These are phyloP conservation scores for Dalbergia cultrata DNA, from an alignment of 306 rosid species.

Conservation along the genomic window DNA sequence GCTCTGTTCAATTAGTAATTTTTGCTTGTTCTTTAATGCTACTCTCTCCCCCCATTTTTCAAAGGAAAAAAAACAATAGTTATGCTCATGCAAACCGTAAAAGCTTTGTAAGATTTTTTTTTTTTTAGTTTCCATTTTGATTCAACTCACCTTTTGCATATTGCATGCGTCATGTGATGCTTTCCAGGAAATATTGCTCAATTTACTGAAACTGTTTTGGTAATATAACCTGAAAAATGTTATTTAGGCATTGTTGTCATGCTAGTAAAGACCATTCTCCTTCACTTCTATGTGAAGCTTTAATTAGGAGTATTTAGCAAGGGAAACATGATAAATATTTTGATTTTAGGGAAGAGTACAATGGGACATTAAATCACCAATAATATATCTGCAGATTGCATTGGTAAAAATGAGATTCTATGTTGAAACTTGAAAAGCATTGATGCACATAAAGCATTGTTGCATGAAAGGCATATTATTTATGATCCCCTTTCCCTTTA, in stretches of 20 bases:
- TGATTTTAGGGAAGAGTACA: background rate
- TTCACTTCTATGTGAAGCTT: conserved; percentile 14
- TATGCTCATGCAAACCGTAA: background rate
- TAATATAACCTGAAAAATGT: conserved; percentile 16
- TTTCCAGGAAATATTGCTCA: conserved; percentile 10
- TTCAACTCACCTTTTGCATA: conserved; percentile 11
- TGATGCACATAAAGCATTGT: conserved; percentile 9
- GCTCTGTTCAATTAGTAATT: conserved; percentile 13
- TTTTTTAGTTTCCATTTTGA: conserved; percentile 23
- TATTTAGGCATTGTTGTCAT: conserved; percentile 21
- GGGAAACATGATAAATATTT: conserved; percentile 25
- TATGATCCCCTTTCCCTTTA: background rate
- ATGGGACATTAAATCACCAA: background rate
- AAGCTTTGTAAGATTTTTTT: background rate
- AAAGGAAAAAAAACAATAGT: background rate
- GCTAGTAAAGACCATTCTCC: conserved; percentile 1
- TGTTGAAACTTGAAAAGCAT: background rate
- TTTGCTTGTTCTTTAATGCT: conserved; percentile 19
- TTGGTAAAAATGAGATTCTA: conserved; percentile 6
- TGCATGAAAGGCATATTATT: conserved; percentile 7
- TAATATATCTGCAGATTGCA: conserved; percentile 16
- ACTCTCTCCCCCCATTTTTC: background rate
- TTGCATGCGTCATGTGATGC: conserved; percentile 18
- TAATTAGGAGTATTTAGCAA: background rate
- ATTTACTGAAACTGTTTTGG: conserved; percentile 2